Conservation (phyloP, 108 stramenopile genomes). For the Poteriospumella lacustris region DNA sequence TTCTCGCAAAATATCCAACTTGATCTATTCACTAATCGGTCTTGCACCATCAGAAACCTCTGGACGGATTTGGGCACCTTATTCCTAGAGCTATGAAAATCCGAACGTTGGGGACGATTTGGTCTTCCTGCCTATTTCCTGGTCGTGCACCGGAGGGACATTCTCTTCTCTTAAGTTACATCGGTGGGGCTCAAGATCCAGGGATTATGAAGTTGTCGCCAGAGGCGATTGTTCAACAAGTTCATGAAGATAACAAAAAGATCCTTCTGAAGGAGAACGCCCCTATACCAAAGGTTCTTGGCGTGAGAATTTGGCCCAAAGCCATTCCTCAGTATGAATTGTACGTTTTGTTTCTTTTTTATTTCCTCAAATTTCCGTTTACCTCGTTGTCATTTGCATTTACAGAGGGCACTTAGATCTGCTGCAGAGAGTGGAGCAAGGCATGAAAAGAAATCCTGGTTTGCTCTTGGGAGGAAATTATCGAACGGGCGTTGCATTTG, state of each 20-base stretch:
- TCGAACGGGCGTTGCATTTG: conserved; percentile 83
- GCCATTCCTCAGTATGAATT: conserved; percentile 87
- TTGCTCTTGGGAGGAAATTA: conserved; percentile 70
- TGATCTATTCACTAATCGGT: not conserved
- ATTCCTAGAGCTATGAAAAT: conserved; percentile 67
- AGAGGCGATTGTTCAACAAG: conserved; percentile 75
- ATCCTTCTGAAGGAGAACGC: conserved; percentile 72
- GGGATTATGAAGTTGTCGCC: conserved; percentile 70
- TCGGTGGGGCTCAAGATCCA: conserved; percentile 86
- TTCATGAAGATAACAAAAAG: conserved; percentile 73
- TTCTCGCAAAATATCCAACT: not conserved
- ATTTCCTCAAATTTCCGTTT: not conserved
- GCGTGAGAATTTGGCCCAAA: conserved; percentile 76
- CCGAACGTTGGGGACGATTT: conserved; percentile 83
- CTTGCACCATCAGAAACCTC: not conserved
- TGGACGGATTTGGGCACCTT: conserved; percentile 72
- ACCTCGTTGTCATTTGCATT: not conserved
- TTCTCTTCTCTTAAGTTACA: conserved; percentile 82
- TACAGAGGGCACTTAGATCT: conserved; percentile 64
- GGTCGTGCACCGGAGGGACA: conserved; percentile 76
- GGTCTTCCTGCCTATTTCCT: conserved; percentile 86
- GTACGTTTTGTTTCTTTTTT: not conserved
- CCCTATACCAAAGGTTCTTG: conserved; percentile 72
- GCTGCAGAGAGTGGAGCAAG: conserved; percentile 57
- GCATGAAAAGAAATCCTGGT: conserved; percentile 58